These are phyloP conservation scores for Leishmania gerbilli DNA, from an alignment of 208 protist species.

Conservation along the genomic window DNA sequence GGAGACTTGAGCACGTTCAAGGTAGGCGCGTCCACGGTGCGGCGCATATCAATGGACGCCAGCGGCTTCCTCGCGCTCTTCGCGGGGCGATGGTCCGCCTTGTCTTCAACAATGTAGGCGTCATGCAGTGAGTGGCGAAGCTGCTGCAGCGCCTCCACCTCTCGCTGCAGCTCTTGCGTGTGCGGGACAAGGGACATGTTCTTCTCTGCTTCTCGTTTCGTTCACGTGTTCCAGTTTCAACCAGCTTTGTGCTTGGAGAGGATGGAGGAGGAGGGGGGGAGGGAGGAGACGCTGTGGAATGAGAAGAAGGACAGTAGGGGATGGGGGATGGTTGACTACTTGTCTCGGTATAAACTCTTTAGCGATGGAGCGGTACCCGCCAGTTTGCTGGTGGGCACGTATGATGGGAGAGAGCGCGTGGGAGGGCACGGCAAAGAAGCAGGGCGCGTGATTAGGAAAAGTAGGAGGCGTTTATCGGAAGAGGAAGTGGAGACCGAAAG, in stretches of 20 bases:
- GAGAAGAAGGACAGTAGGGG: not conserved
- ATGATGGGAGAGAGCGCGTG: not conserved
- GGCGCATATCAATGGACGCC: constrained; percentile 34
- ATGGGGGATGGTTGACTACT: not conserved
- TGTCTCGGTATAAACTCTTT: not conserved
- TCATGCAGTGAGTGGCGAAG: constrained; percentile 52
- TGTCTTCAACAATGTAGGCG: constrained; percentile 43
- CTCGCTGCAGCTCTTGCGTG: constrained; percentile 37
- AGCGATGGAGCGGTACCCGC: not conserved
- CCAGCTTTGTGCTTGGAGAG: not conserved
- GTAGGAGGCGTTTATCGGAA: not conserved
- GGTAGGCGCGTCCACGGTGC: constrained; percentile 71
- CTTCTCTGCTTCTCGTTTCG: not conserved
- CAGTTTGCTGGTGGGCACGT: not conserved
- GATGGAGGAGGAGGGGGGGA: no score
- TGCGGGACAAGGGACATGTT: constrained; percentile 40
- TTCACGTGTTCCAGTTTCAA: not conserved
- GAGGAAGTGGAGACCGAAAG: not conserved
- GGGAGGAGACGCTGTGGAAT: not conserved
- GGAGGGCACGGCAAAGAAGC: not conserved
- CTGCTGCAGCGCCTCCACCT: constrained; percentile 44
- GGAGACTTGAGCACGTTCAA: constrained; percentile 65
- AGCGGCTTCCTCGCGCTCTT: constrained; percentile 9
- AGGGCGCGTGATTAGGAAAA: not conserved
- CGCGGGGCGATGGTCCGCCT: not conserved